Conservation (phyloP, 2,329 filamentous ascomycete species). For the Thermoascus crustaceus region DNA sequence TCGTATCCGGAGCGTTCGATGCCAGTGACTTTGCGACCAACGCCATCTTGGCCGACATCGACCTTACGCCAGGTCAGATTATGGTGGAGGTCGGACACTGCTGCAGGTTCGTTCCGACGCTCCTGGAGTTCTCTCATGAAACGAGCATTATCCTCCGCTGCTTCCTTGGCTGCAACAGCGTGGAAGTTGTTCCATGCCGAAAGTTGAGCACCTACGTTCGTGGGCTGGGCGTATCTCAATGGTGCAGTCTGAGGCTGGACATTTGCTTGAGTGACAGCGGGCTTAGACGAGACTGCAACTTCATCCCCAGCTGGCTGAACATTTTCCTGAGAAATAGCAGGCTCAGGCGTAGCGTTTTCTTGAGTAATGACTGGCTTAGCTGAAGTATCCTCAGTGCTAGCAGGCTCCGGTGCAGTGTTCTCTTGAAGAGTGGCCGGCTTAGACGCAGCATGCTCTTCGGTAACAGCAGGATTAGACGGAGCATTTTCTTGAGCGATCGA, state of each 20-base stretch:
- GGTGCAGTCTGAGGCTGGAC: background rate
- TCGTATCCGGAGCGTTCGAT: constrained; percentile 11
- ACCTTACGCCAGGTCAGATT: constrained; percentile 33
- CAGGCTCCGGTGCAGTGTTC: no score
- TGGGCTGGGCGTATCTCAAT: background rate
- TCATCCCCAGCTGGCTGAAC: no score
- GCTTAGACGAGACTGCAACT: no score
- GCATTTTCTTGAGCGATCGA: no score
- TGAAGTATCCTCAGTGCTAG: no score
- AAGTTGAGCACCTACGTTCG: constrained; percentile 12
- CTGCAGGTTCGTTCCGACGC: constrained; percentile 7
- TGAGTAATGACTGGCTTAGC: no score
- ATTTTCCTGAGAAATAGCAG: no score
- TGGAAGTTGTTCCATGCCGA: constrained; percentile 35
- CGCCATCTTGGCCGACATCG: constrained; percentile 21
- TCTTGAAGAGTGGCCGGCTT: no score
- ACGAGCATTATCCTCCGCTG: constrained; percentile 25
- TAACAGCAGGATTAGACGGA: no score
- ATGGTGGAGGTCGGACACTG: constrained; percentile 17
- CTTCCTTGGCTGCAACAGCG: constrained; percentile 21
- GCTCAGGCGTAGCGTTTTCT: no score
- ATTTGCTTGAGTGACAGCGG: no score
- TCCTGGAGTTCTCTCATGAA: constrained; percentile 18
- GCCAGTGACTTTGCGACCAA: constrained; percentile 15
- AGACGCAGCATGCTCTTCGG: no score